These are phyloP conservation scores for Pleurozium schreberi DNA, from an alignment of 225 moss, liverwort and hornwort genomes.

Conservation along the genomic window DNA sequence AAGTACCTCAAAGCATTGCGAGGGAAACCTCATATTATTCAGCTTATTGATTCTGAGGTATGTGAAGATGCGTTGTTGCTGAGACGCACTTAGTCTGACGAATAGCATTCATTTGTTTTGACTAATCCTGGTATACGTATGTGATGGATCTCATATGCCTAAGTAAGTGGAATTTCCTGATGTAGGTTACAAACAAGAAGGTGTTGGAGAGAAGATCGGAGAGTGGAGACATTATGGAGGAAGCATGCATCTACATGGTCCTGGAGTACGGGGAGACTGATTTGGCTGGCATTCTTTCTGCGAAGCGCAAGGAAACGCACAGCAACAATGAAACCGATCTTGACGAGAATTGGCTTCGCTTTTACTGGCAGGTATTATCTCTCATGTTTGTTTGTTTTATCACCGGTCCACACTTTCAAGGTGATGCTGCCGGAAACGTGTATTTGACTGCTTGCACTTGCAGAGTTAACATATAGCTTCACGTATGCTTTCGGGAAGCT, in stretches of 20 bases:
- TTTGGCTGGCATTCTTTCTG: slow-evolving; percentile 73
- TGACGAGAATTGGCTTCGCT: slow-evolving; percentile 91
- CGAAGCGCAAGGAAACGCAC: slow-evolving; percentile 68
- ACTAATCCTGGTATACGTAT: not conserved
- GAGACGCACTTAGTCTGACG: not conserved
- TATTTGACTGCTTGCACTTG: not conserved
- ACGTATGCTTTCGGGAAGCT: not conserved
- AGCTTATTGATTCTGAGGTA: slow-evolving; percentile 84
- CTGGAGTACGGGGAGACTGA: slow-evolving; percentile 91
- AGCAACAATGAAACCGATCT: slow-evolving; percentile 35
- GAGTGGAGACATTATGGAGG: slow-evolving; percentile 68
- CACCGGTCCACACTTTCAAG: not conserved
- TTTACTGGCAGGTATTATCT: slow-evolving; percentile 78
- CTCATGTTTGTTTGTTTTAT: not conserved
- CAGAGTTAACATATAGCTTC: not conserved
- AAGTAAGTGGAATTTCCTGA: not conserved
- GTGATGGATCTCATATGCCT: not conserved
- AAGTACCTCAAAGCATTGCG: slow-evolving; percentile 73
- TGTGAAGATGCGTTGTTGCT: not conserved
- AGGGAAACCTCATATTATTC: slow-evolving; percentile 85
- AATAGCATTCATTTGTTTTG: not conserved
- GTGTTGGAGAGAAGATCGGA: slow-evolving; percentile 44
- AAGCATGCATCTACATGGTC: slow-evolving; percentile 81
- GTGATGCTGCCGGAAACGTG: not conserved
- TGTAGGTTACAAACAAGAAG: slow-evolving; percentile 69